Conservation (phyloP, 2,329 filamentous ascomycete species). For the Westerdykella ornata region DNA sequence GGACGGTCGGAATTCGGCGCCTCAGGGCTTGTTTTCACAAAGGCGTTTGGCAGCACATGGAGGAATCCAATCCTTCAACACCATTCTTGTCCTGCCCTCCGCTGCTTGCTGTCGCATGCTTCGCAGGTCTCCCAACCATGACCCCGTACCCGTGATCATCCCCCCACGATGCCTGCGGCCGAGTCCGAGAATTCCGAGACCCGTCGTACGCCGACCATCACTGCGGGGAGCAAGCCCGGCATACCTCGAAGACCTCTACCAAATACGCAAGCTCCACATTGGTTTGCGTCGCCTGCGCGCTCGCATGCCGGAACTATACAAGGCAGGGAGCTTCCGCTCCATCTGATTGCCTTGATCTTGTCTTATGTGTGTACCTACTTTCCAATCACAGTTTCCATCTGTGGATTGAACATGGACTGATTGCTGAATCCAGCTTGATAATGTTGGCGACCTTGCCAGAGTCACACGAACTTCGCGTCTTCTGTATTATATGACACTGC, state of each 20-base stretch:
- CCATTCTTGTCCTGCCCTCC: too few relatives aligned
- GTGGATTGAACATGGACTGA: conserved; percentile 6
- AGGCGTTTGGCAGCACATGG: too few relatives aligned
- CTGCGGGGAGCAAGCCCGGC: neutral
- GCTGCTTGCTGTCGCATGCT: too few relatives aligned
- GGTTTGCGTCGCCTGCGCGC: conserved; percentile 31
- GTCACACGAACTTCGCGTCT: conserved; percentile 55
- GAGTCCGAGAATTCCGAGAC: neutral
- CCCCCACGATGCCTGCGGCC: neutral
- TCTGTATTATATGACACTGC: conserved; percentile 59
- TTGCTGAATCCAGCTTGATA: conserved; percentile 44
- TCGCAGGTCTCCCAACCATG: too few relatives aligned
- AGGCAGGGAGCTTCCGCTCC: conserved; percentile 47
- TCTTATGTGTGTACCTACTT: conserved; percentile 42
- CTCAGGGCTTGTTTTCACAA: too few relatives aligned
- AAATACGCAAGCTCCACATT: conserved; percentile 19
- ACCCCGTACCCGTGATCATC: neutral
- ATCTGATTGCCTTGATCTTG: conserved; percentile 53
- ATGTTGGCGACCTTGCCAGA: conserved; percentile 53
- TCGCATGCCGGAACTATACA: conserved; percentile 23
- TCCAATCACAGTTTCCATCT: neutral
- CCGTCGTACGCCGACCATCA: neutral
- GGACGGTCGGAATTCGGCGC: too few relatives aligned
- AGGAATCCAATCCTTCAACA: too few relatives aligned
- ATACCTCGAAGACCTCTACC: neutral